Percentiles rank a stretch among this genome's conserved stretches.
Evolutionary conservation across 495 filamentous ascomycete species (phyloP).

Genomic region (Lepraria neglecta): DNA sequence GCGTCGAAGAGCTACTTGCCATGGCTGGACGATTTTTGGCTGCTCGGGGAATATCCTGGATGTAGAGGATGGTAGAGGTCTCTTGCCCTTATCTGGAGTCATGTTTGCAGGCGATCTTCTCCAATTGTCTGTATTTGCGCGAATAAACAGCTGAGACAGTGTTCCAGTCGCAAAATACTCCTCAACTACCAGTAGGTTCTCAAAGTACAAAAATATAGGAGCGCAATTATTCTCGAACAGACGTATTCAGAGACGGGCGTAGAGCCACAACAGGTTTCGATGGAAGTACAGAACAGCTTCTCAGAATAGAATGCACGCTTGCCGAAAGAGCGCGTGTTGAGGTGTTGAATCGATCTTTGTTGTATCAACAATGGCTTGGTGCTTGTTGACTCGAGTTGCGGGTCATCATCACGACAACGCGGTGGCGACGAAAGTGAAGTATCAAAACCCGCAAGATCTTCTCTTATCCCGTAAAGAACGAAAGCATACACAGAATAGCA

Average conservation of each 20-base stretch:
- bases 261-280: too few species aligned
- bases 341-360: neutral
- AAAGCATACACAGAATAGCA: neutral
- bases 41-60: slow-evolving; percentile 21
- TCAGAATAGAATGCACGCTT: neutral
- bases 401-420: neutral
- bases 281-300: too few species aligned
- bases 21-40: slow-evolving; percentile 31
- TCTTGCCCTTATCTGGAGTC: slow-evolving; percentile 25
- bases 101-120: slow-evolving; percentile 11
- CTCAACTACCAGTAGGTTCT: too few species aligned
- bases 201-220: neutral
- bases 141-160: too few species aligned
- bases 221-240: neutral
- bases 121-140: neutral
- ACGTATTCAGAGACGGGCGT: neutral
- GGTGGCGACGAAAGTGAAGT: neutral
- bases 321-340: neutral
- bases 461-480: neutral
- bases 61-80: slow-evolving; percentile 24
- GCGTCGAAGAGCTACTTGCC: slow-evolving; percentile 32
- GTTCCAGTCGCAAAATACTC: too few species aligned
- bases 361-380: slow-evolving; percentile 1
- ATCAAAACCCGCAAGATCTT: neutral
- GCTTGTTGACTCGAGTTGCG: neutral